phyloP scores from a whole-genome alignment of 78 protist species.

The Mantamonas sphyraenae region DNA sequence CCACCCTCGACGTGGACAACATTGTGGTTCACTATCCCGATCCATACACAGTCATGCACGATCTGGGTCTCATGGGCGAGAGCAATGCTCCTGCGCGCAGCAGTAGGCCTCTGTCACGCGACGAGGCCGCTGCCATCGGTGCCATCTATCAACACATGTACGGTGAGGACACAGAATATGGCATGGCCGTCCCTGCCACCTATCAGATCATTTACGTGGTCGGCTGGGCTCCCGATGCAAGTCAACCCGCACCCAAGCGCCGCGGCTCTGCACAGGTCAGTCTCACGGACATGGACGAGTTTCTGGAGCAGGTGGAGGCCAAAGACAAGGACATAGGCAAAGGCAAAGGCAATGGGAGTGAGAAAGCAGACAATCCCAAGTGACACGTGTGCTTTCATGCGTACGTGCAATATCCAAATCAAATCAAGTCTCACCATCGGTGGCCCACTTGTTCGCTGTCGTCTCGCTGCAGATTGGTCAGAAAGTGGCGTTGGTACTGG shows the following conservation, averaged over 20 bases:
- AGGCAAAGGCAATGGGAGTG: too few species aligned
- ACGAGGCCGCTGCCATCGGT: background rate
- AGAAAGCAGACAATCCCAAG: too few species aligned
- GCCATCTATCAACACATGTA: background rate
- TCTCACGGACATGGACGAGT: too few species aligned
- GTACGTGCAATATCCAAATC: too few species aligned
- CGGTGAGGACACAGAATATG: background rate
- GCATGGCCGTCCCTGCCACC: background rate
- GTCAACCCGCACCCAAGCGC: constrained; percentile 1
- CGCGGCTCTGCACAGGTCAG: constrained; percentile 5
- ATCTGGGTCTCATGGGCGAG: constrained; percentile 9
- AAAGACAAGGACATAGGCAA: too few species aligned
- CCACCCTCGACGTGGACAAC: constrained; percentile 7
- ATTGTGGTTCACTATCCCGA: constrained; percentile 1
- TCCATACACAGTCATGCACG: constrained; percentile 4
- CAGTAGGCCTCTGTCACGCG: background rate
- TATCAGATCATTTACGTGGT: background rate
- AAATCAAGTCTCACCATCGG: too few species aligned
- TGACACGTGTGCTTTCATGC: too few species aligned
- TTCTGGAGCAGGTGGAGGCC: too few species aligned
- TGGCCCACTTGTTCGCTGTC: too few species aligned
- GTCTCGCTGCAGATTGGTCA: too few species aligned
- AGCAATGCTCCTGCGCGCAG: background rate
- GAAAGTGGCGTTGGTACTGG: too few species aligned
- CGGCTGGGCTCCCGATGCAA: background rate